Evolutionary conservation across 495 filamentous ascomycete species (phyloP).

Genomic region (Trichoderma asperelloides): DNA sequence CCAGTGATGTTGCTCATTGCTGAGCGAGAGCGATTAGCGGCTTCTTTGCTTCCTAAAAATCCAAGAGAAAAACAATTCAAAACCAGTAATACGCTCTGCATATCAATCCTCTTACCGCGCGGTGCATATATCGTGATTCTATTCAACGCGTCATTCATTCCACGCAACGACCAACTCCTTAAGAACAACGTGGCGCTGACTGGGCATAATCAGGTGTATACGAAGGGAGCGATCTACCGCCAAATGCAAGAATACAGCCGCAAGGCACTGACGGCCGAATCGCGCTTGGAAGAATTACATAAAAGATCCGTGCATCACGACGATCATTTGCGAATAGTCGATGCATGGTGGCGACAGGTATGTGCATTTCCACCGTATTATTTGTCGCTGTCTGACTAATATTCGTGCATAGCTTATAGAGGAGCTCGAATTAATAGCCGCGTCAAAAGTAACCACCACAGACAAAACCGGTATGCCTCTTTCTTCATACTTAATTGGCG

Average conservation of each 20-base stretch:
- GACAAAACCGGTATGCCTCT: constrained; percentile 45
- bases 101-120: background rate
- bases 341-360: constrained; percentile 90
- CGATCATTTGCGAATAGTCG: constrained; percentile 81
- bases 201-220: constrained; percentile 62
- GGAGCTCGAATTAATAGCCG: constrained; percentile 64
- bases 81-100: background rate
- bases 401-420: constrained; percentile 58
- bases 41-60: background rate
- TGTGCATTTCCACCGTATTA: constrained; percentile 20
- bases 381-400: constrained; percentile 27
- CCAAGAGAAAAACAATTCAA: background rate
- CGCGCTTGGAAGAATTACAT: constrained; percentile 62
- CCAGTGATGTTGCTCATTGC: constrained; percentile 6
- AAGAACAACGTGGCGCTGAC: constrained; percentile 14
- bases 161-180: constrained; percentile 13
- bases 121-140: background rate
- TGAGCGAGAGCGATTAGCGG: background rate
- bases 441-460: constrained; percentile 33
- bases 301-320: constrained; percentile 74
- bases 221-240: constrained; percentile 94
- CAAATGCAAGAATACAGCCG: constrained; percentile 97
- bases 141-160: background rate
- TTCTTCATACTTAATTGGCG: background rate
- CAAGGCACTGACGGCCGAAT: constrained; percentile 69